Evolutionary conservation across 257 asterid species (phyloP), one percentile per base, ranked within the genome.

Genomic region (Mentha longifolia): DNA sequence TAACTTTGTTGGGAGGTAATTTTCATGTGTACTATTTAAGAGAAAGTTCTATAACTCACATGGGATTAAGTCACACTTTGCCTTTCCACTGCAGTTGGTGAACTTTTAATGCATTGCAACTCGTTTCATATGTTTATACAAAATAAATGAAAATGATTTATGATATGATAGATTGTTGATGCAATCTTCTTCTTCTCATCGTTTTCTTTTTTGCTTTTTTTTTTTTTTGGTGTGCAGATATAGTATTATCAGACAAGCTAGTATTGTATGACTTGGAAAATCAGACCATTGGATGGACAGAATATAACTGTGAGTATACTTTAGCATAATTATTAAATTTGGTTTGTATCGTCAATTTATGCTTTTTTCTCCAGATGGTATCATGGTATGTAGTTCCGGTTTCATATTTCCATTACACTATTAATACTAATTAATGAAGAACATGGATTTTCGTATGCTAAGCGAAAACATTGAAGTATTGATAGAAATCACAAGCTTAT

Each of bases 211-310:
- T 28, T 28, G n/a, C n/a, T n/a, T n/a, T n/a, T n/a, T n/a, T n/a
- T n/a, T 28, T 28, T 28, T 28, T 28, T 28, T 6, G 9, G 1
- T 5, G 39, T 73, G 81, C 88, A 88, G 95, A 90, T 76, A 74
- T 87, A 22, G 82, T 77, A 33, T 61, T 92, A 22, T 57, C 91
- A 0, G 89, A 90, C 80, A 90, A 92, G 82, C 91, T 92, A 58
- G 80, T 92, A 9, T 17, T 87, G 55, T 92, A 90, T 59, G 97
- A 92, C 81, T 84, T 92, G 39, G 97, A 88, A 68, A 87, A 90
- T 51, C 85, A 80, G 74, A 89, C 89, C 30, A 78, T 92, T 68
- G 98, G 98, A 65, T 90, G 97, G 96, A 74, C 95, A 11, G 73
- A 74, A 9, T 81, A 92, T 66, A 84, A 90, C 79, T 92, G 98